Evolutionary conservation across 106 monocot genomes (phyloP), one percentile per base, ranked within the genome.

Genomic region (Dioscorea alata): DNA sequence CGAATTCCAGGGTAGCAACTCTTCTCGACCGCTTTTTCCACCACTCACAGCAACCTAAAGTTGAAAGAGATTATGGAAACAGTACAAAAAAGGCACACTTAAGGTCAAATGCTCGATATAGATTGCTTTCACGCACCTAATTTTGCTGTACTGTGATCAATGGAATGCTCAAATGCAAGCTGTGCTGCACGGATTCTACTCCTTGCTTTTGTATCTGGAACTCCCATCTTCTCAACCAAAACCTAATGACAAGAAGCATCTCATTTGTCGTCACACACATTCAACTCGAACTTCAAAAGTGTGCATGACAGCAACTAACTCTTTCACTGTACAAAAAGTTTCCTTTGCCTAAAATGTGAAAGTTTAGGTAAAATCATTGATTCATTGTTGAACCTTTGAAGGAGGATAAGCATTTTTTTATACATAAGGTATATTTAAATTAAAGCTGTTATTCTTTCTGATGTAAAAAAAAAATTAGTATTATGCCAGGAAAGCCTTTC

Each of bases 191-290:
- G 31, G 28, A 81, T 62, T 57, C 48, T 75, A 49, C 28, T 83
- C 62, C 79, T 79, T 33, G 64, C 58, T 66, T 75, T 85, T 52
- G 34, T 67, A 72, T 85, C 85, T 12, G 92, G 83, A 67, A 81
- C 68, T 49, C 92, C 92, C 92, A 92, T 92, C 76, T 92, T 92
- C 81, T 92, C 92, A 61, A 83, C 92, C 25, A 92, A 23, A 42
- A 92, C 88, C 92, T 82, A 74, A 6, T 71, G 49, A 49, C 69
- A 49, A 73, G 13, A 48, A 48, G 15, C 57, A 49, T 12, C 66
- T 23, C 59, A 19, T 6, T 48, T 12, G 53, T 59, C 42, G 58
- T 42, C 9, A 42, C 42, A 42, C 42, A 42, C 5, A 6, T 42
- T 42, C 42, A 42, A 8, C 9, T 56, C 54, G 4, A 18, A 16